Evolutionary conservation across 148 eudicot species (phyloP).

Genomic region (Rhododendron williamsianum): DNA sequence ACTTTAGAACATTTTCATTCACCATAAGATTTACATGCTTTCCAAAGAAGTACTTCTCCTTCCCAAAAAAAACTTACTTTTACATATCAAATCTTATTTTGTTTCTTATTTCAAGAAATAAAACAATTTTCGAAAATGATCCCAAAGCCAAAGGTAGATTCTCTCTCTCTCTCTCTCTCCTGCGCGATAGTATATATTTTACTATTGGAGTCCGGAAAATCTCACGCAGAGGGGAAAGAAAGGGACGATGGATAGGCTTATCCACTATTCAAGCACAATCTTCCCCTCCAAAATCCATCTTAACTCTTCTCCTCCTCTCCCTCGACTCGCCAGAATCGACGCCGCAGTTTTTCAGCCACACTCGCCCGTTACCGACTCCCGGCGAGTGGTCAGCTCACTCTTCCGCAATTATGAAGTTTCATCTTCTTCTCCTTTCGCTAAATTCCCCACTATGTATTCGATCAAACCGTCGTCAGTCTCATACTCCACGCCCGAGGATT

Average conservation of each 20-base stretch:
- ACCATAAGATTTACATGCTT: too few species aligned
- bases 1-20: too few species aligned
- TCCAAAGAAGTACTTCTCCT: too few species aligned
- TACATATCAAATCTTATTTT: background rate
- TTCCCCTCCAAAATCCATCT: conserved; percentile 30
- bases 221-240: background rate
- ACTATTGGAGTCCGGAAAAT: background rate
- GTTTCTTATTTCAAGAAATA: background rate
- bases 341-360: conserved; percentile 15
- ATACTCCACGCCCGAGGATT: conserved; percentile 3
- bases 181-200: too few species aligned
- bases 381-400: conserved; percentile 18
- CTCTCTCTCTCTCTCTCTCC: background rate
- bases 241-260: conserved; percentile 53
- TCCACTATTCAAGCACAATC: conserved; percentile 30
- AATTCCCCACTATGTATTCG: background rate
- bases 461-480: background rate
- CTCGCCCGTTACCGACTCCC: background rate
- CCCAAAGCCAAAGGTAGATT: background rate
- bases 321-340: conserved; percentile 20
- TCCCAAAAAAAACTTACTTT: too few species aligned
- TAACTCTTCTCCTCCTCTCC: conserved; percentile 27
- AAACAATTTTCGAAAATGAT: too few species aligned
- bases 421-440: background rate
- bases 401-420: conserved; percentile 7